Evolutionary conservation across 768 basidiomycete genomes (phyloP), one percentile per base, ranked within the genome.

Genomic region (Harrya chromipes): DNA sequence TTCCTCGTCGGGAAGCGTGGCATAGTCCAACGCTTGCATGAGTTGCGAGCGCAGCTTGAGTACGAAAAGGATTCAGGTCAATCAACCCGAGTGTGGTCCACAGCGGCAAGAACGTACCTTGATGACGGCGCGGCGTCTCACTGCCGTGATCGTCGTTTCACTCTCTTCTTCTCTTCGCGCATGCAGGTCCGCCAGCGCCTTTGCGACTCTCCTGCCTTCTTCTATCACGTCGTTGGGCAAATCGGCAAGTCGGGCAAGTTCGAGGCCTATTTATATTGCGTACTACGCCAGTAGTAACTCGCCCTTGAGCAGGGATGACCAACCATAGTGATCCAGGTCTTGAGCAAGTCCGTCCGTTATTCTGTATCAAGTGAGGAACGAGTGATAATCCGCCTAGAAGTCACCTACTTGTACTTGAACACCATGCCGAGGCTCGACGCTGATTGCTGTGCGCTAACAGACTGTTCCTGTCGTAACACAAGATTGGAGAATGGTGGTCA

Each of bases 371-470:
- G n/a, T n/a, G n/a, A n/a, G n/a, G n/a, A n/a, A n/a, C n/a, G n/a
- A n/a, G n/a, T n/a, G n/a, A n/a, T n/a, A n/a, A n/a, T n/a, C n/a
- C n/a, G n/a, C n/a, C n/a, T n/a, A n/a, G 17, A 29, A 8, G 11
- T 17, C 7, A 33, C 66, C n/a, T 50, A 88, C 89, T 81, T 90
- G 74, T 93, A 92, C 59, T 84, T 82, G 65, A 90, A 93, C 3
- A 74, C 71, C 68, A 91, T 74, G 9, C 87, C 87, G 41, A 90
- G 76, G 53, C 76, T 82, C 1, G 79, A 73, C 2, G 70, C 66
- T 8, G 84, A 77, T 54, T 70, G 72, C 6, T 5, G 77, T 74
- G 55, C 73, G 79, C 86, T 90, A 57, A 57, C 16, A 21, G 23
- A n/a, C n/a, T n/a, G n/a, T n/a, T n/a, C n/a, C n/a, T n/a, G n/a